These are phyloP conservation scores for Globisporangium recalcitrans DNA, from an alignment of 352 stramenopile species.

Conservation along the genomic window DNA sequence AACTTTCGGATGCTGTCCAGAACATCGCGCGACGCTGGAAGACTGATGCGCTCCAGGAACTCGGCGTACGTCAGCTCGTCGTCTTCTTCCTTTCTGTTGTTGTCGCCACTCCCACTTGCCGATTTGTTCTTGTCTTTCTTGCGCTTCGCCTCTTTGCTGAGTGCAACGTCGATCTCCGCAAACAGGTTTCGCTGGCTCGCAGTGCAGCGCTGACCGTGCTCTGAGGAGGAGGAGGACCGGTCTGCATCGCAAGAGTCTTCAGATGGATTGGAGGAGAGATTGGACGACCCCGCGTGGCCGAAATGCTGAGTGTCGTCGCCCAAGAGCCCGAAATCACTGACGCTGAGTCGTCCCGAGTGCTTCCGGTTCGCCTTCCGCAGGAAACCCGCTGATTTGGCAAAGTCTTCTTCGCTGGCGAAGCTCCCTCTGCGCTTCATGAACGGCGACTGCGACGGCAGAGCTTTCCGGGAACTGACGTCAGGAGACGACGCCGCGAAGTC, in stretches of 20 bases:
- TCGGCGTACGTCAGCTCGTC: slow-evolving; percentile 68
- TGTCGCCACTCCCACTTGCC: slow-evolving; percentile 18
- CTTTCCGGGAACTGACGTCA: not conserved
- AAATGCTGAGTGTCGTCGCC: slow-evolving; percentile 22
- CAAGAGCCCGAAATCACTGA: slow-evolving; percentile 75
- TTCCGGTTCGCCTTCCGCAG: slow-evolving; percentile 53
- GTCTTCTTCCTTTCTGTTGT: slow-evolving; percentile 21
- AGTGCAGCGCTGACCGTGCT: not conserved
- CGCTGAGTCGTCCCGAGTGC: slow-evolving; percentile 54
- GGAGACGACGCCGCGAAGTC: not conserved
- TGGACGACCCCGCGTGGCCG: not conserved
- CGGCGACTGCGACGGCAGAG: slow-evolving; percentile 3
- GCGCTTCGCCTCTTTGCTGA: slow-evolving; percentile 17
- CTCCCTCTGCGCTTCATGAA: slow-evolving; percentile 50
- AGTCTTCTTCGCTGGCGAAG: slow-evolving; percentile 52
- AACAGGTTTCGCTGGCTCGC: slow-evolving; percentile 57
- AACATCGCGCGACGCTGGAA: slow-evolving; percentile 68
- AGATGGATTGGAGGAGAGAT: slow-evolving; percentile 6
- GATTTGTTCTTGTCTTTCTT: slow-evolving; percentile 25
- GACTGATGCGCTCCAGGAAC: slow-evolving; percentile 70
- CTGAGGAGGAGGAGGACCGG: slow-evolving; percentile 11
- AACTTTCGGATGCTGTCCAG: slow-evolving; percentile 72
- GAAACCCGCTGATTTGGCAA: slow-evolving; percentile 62
- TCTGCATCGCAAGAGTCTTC: no score
- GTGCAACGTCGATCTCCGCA: slow-evolving; percentile 38